These are phyloP conservation scores for Phyllosticta citriasiana DNA, from an alignment of 2,329 filamentous ascomycete genomes.

Conservation along the genomic window DNA sequence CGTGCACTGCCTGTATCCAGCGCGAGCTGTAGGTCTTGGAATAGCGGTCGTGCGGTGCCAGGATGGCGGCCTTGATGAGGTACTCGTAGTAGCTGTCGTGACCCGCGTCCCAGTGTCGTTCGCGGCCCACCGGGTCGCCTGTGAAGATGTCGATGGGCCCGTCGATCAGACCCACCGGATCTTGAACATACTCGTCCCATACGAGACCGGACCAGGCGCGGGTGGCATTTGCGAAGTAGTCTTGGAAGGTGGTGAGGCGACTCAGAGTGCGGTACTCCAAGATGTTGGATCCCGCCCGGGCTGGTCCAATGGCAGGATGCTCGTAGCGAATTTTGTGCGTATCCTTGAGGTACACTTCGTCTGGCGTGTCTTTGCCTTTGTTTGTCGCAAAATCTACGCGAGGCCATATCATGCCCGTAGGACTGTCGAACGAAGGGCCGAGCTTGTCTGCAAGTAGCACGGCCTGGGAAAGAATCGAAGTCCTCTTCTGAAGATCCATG, in stretches of 20 bases:
- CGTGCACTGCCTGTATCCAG: constrained; percentile 26
- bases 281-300: constrained; percentile 34
- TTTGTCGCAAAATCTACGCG: constrained; percentile 32
- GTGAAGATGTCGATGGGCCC: constrained; percentile 35
- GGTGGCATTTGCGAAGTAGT: constrained; percentile 34
- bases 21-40: constrained; percentile 22
- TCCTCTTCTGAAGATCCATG: constrained; percentile 21
- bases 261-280: constrained; percentile 35
- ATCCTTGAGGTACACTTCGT: constrained; percentile 19
- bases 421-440: constrained; percentile 30
- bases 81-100: constrained; percentile 37
- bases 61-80: constrained; percentile 30
- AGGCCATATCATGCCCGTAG: constrained; percentile 35
- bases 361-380: constrained; percentile 22
- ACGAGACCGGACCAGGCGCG: constrained; percentile 36
- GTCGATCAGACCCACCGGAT: constrained; percentile 32
- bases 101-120: constrained; percentile 34
- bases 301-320: constrained; percentile 30
- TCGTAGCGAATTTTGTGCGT: constrained; percentile 23
- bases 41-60: constrained; percentile 28
- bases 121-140: constrained; percentile 27
- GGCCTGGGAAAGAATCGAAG: constrained; percentile 28
- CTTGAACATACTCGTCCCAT: constrained; percentile 31
- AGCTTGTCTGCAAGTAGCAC: constrained; percentile 27
- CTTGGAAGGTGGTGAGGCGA: constrained; percentile 28